Percentiles rank a stretch among this genome's conserved stretches.
These are phyloP conservation scores for Magnaporthales sp. DNA, from an alignment of 2,329 filamentous ascomycete species.

Conservation along the genomic window DNA sequence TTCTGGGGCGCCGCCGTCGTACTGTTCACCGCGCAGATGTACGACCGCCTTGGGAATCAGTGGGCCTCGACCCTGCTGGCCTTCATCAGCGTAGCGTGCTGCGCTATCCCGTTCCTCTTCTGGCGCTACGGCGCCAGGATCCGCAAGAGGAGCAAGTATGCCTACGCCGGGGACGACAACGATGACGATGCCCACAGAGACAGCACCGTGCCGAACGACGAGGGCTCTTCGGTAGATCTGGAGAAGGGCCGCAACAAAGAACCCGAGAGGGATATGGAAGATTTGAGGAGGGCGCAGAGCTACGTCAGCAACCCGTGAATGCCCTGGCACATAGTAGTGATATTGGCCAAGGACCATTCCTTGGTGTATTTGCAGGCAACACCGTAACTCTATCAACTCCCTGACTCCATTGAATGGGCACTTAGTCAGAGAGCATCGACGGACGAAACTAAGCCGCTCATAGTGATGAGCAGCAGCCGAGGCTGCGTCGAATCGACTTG, in stretches of 20 bases:
- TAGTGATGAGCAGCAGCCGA: background rate
- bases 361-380: background rate
- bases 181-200: conserved; percentile 15
- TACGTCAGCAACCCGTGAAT: conserved; percentile 37
- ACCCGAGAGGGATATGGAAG: conserved; percentile 23
- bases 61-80: conserved; percentile 68
- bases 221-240: conserved; percentile 21
- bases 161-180: conserved; percentile 55
- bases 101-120: conserved; percentile 75
- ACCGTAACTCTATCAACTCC: background rate
- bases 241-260: conserved; percentile 25
- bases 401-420: background rate
- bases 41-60: conserved; percentile 59
- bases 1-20: conserved; percentile 75
- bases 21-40: conserved; percentile 79
- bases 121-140: conserved; percentile 69
- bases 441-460: background rate
- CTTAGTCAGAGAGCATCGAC: background rate
- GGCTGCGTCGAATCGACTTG: no score
- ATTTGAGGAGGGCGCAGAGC: conserved; percentile 32
- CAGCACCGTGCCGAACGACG: background rate
- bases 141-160: conserved; percentile 60
- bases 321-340: background rate
- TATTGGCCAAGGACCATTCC: background rate
- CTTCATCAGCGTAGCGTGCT: conserved; percentile 69